Evolutionary conservation across 2,329 filamentous ascomycete species (phyloP).

Genomic region (Onygenales sp.): DNA sequence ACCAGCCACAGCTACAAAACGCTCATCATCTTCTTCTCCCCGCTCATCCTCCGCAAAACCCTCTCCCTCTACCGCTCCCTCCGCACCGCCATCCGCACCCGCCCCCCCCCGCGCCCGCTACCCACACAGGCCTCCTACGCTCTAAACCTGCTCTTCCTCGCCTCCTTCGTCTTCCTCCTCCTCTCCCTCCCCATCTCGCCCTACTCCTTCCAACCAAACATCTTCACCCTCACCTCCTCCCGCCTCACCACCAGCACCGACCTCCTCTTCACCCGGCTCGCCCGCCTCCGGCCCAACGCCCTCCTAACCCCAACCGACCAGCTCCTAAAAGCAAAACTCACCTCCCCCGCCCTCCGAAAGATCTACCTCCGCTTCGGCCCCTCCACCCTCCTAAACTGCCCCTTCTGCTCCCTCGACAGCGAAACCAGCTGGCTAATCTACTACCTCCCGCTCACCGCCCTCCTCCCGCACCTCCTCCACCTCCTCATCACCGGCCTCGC

Average conservation of each 20-base stretch:
- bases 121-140: constrained; percentile 26
- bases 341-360: constrained; percentile 60
- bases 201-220: constrained; percentile 44
- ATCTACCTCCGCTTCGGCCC: constrained; percentile 81
- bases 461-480: constrained; percentile 73
- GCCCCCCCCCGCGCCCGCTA: constrained; percentile 28
- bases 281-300: constrained; percentile 29
- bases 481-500: constrained; percentile 60
- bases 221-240: constrained; percentile 68
- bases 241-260: constrained; percentile 79
- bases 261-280: constrained; percentile 70
- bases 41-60: constrained; percentile 30
- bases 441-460: constrained; percentile 57
- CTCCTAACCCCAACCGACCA: constrained; percentile 48
- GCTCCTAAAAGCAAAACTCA: constrained; percentile 57
- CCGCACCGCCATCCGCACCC: constrained; percentile 17
- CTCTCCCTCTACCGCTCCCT: constrained; percentile 29
- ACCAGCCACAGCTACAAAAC: constrained; percentile 27
- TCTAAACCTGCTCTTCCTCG: constrained; percentile 44
- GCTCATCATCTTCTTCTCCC: constrained; percentile 34
- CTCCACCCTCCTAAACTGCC: constrained; percentile 60
- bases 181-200: constrained; percentile 54
- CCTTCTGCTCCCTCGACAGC: constrained; percentile 71
- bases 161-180: constrained; percentile 44
- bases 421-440: constrained; percentile 68